A percentile compares a stretch with the other conserved stretches of the same genome.
Evolutionary conservation across 306 rosid species (phyloP).

Genomic region (Medicago ruthenica): DNA sequence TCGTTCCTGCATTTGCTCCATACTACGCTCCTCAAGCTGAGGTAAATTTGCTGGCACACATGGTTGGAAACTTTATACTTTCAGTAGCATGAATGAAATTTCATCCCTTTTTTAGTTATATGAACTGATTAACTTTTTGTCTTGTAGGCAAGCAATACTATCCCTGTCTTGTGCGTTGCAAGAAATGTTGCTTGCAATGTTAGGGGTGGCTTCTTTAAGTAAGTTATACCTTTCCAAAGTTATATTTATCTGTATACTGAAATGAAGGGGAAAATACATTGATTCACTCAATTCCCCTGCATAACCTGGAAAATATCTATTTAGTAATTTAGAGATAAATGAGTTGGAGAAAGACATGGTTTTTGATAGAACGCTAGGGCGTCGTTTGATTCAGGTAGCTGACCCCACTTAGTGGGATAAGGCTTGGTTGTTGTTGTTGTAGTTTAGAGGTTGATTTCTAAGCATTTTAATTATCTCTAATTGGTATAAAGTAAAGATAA

Average conservation of each 20-base stretch:
- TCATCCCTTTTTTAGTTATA: conserved; percentile 17
- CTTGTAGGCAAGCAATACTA: conserved; percentile 76
- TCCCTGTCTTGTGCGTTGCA: conserved; percentile 96
- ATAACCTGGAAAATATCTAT: neutral
- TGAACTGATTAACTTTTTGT: conserved; percentile 47
- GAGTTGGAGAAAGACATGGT: too few relatives aligned
- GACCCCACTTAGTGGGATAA: too few relatives aligned
- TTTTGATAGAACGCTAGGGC: too few relatives aligned
- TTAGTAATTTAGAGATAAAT: too few relatives aligned
- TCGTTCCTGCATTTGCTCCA: conserved; percentile 99
- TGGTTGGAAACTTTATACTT: conserved; percentile 30
- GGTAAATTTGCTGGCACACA: conserved; percentile 54
- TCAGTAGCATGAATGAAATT: conserved; percentile 14
- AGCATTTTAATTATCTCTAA: conserved; percentile 35
- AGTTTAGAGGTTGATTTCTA: conserved; percentile 35
- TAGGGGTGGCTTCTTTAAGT: conserved; percentile 97
- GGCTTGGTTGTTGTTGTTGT: neutral
- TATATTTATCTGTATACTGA: conserved; percentile 29
- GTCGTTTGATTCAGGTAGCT: too few relatives aligned
- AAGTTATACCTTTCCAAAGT: conserved; percentile 39
- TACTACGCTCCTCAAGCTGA: conserved; percentile 99
- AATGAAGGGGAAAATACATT: conserved; percentile 8
- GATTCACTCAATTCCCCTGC: conserved; percentile 3
- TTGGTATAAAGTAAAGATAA: conserved; percentile 6
- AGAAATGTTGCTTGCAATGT: conserved; percentile 99